phyloP scores from a whole-genome alignment of 2,329 filamentous ascomycete genomes.

The Neurospora crassa region DNA sequence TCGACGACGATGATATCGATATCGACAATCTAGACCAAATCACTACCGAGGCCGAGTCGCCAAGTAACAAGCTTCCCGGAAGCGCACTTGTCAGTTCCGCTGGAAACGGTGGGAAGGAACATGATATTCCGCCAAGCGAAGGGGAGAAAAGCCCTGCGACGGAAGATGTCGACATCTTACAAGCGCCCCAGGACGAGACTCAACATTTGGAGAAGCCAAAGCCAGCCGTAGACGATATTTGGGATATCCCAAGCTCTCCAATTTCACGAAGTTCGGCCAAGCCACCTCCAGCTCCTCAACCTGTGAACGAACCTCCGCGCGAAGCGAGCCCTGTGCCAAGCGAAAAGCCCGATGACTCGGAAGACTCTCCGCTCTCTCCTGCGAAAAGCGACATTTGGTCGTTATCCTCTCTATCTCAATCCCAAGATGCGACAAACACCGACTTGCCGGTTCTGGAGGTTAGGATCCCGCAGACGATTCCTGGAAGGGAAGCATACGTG shows the following conservation, averaged over 20 bases:
- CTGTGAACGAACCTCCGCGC: neutral
- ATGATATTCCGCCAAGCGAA: constrained; percentile 1
- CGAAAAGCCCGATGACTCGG: neutral
- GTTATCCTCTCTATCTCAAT: neutral
- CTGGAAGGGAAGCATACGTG: neutral
- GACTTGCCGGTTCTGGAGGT: neutral
- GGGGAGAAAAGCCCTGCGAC: neutral
- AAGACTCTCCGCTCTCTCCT: neutral
- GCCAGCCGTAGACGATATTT: neutral
- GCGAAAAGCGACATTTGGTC: neutral
- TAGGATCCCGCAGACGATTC: neutral
- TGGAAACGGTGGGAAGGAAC: neutral
- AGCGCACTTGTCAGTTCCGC: neutral
- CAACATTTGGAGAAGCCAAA: neutral
- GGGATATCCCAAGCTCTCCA: constrained; percentile 13
- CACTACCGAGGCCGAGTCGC: constrained; percentile 4
- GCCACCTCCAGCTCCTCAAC: neutral
- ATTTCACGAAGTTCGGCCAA: neutral
- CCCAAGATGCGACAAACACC: neutral
- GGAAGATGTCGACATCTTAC: constrained; percentile 12
- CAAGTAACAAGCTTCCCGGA: constrained; percentile 1
- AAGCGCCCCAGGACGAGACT: neutral
- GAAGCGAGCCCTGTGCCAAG: neutral
- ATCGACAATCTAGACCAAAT: neutral
- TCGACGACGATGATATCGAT: constrained; percentile 22